A percentile compares a stretch with the other conserved stretches of the same genome.
phyloP scores from a whole-genome alignment of 2,329 filamentous ascomycete genomes.

The Achaetomium macrosporum region DNA sequence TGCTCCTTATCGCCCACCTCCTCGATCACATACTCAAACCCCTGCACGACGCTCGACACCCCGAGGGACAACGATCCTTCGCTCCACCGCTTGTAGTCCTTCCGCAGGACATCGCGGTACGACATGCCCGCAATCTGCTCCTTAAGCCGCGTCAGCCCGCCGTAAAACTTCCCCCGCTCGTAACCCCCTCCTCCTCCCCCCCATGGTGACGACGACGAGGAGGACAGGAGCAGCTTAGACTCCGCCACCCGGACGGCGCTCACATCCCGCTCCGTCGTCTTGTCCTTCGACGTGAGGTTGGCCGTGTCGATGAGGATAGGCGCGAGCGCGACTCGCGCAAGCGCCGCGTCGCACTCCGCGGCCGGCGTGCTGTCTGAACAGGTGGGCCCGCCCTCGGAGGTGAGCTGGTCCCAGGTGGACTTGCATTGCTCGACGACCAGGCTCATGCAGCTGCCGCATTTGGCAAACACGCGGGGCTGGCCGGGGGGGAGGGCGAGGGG shows the following conservation, averaged over 20 bases:
- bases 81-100: conserved; percentile 80
- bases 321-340: conserved; percentile 62
- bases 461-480: conserved; percentile 55
- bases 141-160: conserved; percentile 58
- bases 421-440: conserved; percentile 58
- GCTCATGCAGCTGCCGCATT: conserved; percentile 67
- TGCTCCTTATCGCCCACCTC: conserved; percentile 42
- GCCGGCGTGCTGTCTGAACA: conserved; percentile 1
- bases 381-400: conserved; percentile 24
- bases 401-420: conserved; percentile 50
- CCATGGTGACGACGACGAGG: not conserved
- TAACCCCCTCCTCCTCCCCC: conserved; percentile 33
- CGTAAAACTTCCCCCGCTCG: conserved; percentile 51
- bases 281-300: conserved; percentile 56
- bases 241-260: conserved; percentile 55
- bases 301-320: conserved; percentile 69
- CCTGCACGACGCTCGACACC: conserved; percentile 59
- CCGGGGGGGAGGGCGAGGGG: conserved; percentile 35
- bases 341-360: conserved; percentile 35
- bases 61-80: conserved; percentile 54
- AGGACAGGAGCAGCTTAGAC: conserved; percentile 30
- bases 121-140: conserved; percentile 56
- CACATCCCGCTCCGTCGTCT: conserved; percentile 58
- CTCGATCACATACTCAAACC: conserved; percentile 53
- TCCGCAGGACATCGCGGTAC: conserved; percentile 64